A percentile compares a stretch with the other conserved stretches of the same genome.
These are phyloP conservation scores for Daldinia sp. DNA, from an alignment of 2,329 filamentous ascomycete species.

Conservation along the genomic window DNA sequence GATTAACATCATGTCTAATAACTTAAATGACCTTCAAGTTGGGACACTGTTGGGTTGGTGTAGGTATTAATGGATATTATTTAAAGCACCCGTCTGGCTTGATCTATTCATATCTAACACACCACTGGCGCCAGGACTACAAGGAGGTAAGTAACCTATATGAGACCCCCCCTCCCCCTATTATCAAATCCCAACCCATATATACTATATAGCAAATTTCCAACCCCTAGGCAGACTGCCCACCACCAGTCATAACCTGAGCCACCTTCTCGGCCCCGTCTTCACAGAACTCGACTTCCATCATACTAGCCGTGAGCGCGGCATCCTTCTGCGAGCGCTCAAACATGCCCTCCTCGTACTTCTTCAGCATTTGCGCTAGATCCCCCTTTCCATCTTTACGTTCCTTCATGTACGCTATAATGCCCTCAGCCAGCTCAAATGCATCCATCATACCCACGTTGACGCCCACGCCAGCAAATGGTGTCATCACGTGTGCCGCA, in stretches of 20 bases:
- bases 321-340: constrained; percentile 34
- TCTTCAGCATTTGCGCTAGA: constrained; percentile 29
- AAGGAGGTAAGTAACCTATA: too few relatives aligned
- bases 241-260: constrained; percentile 24
- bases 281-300: constrained; percentile 34
- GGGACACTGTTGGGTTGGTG: too few relatives aligned
- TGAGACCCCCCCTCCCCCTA: too few relatives aligned
- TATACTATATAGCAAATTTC: too few relatives aligned
- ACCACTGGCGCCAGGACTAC: too few relatives aligned
- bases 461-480: constrained; percentile 59
- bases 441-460: constrained; percentile 59
- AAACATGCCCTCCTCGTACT: constrained; percentile 41
- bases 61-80: too few relatives aligned
- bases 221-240: background rate
- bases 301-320: constrained; percentile 23
- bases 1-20: too few relatives aligned
- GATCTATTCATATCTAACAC: too few relatives aligned
- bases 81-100: too few relatives aligned
- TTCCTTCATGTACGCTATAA: constrained; percentile 25
- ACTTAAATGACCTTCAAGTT: too few relatives aligned
- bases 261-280: constrained; percentile 32
- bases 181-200: too few relatives aligned
- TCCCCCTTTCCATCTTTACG: constrained; percentile 15
- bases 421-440: constrained; percentile 48
- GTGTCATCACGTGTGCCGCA: constrained; percentile 59